Percentiles rank a stretch among this genome's conserved stretches.
phyloP scores from a whole-genome alignment of 192 early-diverging fungal species.

The Entomortierella chlamydospora region DNA sequence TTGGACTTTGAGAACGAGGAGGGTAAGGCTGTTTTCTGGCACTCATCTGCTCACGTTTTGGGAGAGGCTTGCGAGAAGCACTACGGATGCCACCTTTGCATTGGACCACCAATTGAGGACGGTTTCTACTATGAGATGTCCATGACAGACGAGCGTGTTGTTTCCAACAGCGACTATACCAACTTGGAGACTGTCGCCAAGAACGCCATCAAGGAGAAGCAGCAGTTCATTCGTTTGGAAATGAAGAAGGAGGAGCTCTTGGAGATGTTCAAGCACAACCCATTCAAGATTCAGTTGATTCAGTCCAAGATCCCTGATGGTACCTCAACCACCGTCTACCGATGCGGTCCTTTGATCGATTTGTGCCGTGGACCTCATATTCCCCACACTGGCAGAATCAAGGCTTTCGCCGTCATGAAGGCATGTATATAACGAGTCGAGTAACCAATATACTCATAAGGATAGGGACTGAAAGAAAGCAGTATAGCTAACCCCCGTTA shows the following conservation, averaged over 20 bases:
- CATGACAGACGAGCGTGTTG: conserved; percentile 75
- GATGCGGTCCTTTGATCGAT: conserved; percentile 98
- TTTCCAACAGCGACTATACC: conserved; percentile 87
- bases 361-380: conserved; percentile 97
- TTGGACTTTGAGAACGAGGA: conserved; percentile 95
- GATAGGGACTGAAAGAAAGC: too few relatives aligned
- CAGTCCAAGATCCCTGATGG: conserved; percentile 91
- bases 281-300: conserved; percentile 97
- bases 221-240: conserved; percentile 91
- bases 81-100: conserved; percentile 97
- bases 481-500: too few relatives aligned
- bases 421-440: conserved; percentile 26
- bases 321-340: conserved; percentile 96
- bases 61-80: conserved; percentile 98
- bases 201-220: conserved; percentile 94
- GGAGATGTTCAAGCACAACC: conserved; percentile 99
- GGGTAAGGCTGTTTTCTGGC: conserved; percentile 97
- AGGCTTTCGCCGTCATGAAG: conserved; percentile 92
- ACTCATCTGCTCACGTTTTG: conserved; percentile 96
- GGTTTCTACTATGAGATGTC: conserved; percentile 98
- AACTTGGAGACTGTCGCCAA: conserved; percentile 89
- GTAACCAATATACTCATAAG: too few relatives aligned
- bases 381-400: conserved; percentile 93
- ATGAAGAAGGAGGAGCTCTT: conserved; percentile 90
- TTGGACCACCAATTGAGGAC: conserved; percentile 94